Evolutionary conservation across 352 stramenopile genomes (phyloP).

Genomic region (Pythium apleroticum): DNA sequence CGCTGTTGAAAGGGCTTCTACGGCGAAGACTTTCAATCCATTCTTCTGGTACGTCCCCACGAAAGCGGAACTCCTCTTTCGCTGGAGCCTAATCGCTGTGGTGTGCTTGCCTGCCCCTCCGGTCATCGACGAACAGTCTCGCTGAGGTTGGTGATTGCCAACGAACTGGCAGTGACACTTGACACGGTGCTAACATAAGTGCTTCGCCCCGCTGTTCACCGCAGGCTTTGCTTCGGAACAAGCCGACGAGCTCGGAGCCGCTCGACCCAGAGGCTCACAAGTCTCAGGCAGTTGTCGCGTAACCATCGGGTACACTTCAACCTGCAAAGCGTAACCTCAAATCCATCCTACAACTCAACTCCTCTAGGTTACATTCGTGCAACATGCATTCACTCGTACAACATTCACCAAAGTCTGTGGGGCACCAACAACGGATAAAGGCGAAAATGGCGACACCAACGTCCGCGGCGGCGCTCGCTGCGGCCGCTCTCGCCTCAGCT

Average conservation of each 20-base stretch:
- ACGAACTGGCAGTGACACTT: not conserved
- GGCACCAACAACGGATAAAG: not conserved
- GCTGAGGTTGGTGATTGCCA: no score
- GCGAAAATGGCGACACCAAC: constrained; percentile 27
- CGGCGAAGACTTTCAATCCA: constrained; percentile 66
- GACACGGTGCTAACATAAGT: no score
- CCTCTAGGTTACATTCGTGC: constrained; percentile 22
- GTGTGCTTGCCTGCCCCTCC: not conserved
- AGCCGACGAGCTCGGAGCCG: not conserved
- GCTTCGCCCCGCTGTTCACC: no score
- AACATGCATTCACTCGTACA: constrained; percentile 17
- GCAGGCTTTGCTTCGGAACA: constrained; percentile 15
- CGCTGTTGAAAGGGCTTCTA: constrained; percentile 5
- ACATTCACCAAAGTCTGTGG: not conserved
- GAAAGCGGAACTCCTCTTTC: not conserved
- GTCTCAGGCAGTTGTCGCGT: constrained; percentile 2
- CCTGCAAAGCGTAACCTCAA: constrained; percentile 17
- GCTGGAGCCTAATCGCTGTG: not conserved
- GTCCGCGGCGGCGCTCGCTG: constrained; percentile 13
- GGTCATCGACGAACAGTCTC: not conserved
- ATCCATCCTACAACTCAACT: not conserved
- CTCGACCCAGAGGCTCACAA: not conserved
- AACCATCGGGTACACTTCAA: constrained; percentile 18
- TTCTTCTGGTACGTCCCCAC: constrained; percentile 55
- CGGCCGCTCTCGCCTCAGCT: constrained; percentile 4